phyloP scores from a whole-genome alignment of 495 filamentous ascomycete genomes.

The Xylaria palmicola region DNA sequence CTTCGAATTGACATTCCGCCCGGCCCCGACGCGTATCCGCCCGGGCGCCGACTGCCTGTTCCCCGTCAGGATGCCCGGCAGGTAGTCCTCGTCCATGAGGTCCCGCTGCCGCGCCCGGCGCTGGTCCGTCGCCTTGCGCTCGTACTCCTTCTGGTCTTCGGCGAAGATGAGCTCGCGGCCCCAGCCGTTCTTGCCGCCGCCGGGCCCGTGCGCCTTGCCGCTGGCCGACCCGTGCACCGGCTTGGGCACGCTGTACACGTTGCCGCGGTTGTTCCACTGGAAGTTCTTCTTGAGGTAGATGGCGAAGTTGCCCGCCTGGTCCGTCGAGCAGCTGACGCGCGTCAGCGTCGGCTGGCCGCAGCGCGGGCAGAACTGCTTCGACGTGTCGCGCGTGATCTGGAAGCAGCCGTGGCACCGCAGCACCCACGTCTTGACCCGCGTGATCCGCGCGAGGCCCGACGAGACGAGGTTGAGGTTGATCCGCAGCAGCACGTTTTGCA shows the following conservation, averaged over 20 bases:
- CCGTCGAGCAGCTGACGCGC: constrained; percentile 81
- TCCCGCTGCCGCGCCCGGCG: constrained; percentile 70
- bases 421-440: constrained; percentile 78
- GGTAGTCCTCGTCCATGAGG: constrained; percentile 92
- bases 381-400: constrained; percentile 76
- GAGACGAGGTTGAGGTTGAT: constrained; percentile 94
- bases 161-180: constrained; percentile 76
- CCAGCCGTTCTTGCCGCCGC: constrained; percentile 87
- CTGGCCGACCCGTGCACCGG: constrained; percentile 75
- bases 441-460: constrained; percentile 70
- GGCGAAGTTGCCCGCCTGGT: constrained; percentile 74
- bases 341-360: constrained; percentile 88
- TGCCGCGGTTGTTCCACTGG: constrained; percentile 92
- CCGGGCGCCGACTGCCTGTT: constrained; percentile 61
- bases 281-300: constrained; percentile 92
- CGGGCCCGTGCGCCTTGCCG: constrained; percentile 63
- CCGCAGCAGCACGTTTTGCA: constrained; percentile 92
- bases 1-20: constrained; percentile 80
- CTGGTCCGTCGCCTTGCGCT: constrained; percentile 59
- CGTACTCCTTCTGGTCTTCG: constrained; percentile 96
- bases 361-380: constrained; percentile 87
- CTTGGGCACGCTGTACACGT: constrained; percentile 88
- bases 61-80: constrained; percentile 83
- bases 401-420: constrained; percentile 96
- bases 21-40: constrained; percentile 78